A percentile compares a stretch with the other conserved stretches of the same genome.
Evolutionary conservation across 805 yeast genomes (phyloP).

Genomic region (Ogataea kodamae): DNA sequence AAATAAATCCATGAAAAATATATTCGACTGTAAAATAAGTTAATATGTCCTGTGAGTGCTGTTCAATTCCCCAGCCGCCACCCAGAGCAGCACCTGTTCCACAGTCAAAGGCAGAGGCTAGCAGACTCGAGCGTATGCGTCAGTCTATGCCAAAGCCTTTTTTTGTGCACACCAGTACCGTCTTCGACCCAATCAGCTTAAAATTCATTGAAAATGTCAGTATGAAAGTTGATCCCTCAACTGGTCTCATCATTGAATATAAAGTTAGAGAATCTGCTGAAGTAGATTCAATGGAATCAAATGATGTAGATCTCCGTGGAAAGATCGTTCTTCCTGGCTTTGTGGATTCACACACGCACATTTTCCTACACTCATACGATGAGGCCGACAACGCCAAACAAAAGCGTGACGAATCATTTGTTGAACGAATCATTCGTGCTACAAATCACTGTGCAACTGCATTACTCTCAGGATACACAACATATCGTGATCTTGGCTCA

Average conservation of each 20-base stretch:
- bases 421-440: conserved; percentile 27
- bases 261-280: conserved; percentile 9
- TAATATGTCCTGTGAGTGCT: conserved; percentile 24
- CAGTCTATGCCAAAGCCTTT: background rate
- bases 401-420: conserved; percentile 28
- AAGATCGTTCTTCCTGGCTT: conserved; percentile 27
- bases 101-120: conserved; percentile 4
- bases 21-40: conserved; percentile 1
- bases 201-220: conserved; percentile 17
- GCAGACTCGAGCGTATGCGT: background rate
- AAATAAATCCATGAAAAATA: background rate
- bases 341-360: conserved; percentile 32
- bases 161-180: conserved; percentile 17
- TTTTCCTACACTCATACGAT: conserved; percentile 29
- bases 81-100: conserved; percentile 18
- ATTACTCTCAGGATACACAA: conserved; percentile 27
- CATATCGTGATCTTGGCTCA: conserved; percentile 31
- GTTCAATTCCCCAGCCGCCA: conserved; percentile 16
- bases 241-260: conserved; percentile 20
- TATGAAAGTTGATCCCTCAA: conserved; percentile 20
- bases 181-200: conserved; percentile 21
- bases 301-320: conserved; percentile 26
- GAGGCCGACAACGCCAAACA: conserved; percentile 27
- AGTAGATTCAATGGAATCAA: conserved; percentile 2
- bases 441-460: conserved; percentile 27